Conservation (phyloP, 371 early-diverging fungal genomes). For the Mucor irregularis region DNA sequence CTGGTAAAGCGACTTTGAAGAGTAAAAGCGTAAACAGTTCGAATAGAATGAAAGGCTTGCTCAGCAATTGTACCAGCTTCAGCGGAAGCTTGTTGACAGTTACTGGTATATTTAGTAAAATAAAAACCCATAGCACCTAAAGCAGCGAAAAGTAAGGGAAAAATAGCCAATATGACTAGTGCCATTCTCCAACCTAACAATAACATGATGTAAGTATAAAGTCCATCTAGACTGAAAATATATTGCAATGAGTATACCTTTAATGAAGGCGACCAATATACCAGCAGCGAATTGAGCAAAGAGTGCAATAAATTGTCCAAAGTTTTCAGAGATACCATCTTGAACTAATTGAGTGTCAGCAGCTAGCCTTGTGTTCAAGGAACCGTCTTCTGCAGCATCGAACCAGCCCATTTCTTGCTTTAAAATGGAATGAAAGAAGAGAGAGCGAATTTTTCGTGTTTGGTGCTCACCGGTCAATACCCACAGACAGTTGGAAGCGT, state of each 20-base stretch:
- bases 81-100: constrained; percentile 34
- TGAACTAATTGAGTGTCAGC: constrained; percentile 75
- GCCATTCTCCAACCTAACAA: constrained; percentile 74
- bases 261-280: constrained; percentile 62
- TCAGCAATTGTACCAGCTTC: constrained; percentile 47
- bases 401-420: constrained; percentile 89
- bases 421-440: constrained; percentile 69
- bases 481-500: constrained; percentile 39
- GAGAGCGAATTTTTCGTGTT: constrained; percentile 35
- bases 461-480: constrained; percentile 32
- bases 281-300: constrained; percentile 30
- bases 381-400: constrained; percentile 66
- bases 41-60: constrained; percentile 78
- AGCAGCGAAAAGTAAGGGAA: constrained; percentile 36
- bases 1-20: constrained; percentile 67
- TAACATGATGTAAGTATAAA: neutral
- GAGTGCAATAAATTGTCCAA: constrained; percentile 66
- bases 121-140: constrained; percentile 74
- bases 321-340: constrained; percentile 85
- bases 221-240: no score
- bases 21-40: constrained; percentile 87
- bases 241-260: no score
- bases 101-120: constrained; percentile 46
- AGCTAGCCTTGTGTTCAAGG: constrained; percentile 69
- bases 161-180: constrained; percentile 71